Conservation (phyloP, 2,329 filamentous ascomycete species). For the Biscogniauxia marginata region DNA sequence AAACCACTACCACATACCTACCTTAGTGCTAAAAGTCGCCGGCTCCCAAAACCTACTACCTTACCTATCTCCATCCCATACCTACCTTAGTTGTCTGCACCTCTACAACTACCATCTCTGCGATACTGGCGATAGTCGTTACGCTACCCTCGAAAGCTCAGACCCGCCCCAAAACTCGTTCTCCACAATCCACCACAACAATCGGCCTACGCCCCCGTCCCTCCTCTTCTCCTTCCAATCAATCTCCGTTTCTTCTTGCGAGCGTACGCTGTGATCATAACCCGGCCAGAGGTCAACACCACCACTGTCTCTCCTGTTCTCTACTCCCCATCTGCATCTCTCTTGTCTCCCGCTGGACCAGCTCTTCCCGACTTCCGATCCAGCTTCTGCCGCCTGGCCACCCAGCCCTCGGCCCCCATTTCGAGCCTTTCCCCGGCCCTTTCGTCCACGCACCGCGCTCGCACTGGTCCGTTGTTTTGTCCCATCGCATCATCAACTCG, state of each 20-base stretch:
- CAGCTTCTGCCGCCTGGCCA: constrained; percentile 2
- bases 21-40: constrained; percentile 1
- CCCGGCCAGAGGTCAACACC: not conserved
- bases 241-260: not conserved
- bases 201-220: constrained; percentile 23
- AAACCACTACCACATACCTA: constrained; percentile 2
- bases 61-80: constrained; percentile 12
- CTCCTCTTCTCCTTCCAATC: constrained; percentile 18
- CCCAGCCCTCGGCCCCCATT: not conserved
- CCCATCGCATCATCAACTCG: not conserved
- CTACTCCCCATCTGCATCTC: constrained; percentile 3
- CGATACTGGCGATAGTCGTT: too few relatives aligned
- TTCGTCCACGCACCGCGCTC: not conserved
- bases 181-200: constrained; percentile 20
- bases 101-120: too few relatives aligned
- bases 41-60: not conserved
- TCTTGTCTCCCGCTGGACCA: too few relatives aligned
- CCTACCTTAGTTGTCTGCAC: constrained; percentile 3
- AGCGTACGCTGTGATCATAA: not conserved
- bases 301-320: constrained; percentile 8
- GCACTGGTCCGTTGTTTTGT: not conserved
- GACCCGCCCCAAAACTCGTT: constrained; percentile 19
- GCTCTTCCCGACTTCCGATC: constrained; percentile 10
- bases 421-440: constrained; percentile 8
- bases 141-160: constrained; percentile 5